A percentile compares a stretch with the other conserved stretches of the same genome.
Evolutionary conservation across 441 rosid species (phyloP).

Genomic region (Eutrema salsugineum): DNA sequence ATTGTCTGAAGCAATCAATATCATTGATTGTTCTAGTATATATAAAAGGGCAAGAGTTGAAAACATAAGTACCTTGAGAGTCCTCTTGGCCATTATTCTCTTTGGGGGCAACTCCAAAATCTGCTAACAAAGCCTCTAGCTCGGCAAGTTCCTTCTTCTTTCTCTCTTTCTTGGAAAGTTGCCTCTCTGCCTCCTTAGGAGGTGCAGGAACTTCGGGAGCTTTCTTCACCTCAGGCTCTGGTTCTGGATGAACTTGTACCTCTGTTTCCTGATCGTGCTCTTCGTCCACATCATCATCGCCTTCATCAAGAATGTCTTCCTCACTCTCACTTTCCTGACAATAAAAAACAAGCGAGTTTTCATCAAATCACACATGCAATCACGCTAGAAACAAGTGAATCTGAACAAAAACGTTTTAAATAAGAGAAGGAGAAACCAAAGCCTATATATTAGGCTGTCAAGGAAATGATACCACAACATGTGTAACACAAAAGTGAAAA

Average conservation of each 20-base stretch:
- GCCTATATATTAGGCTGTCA: neutral
- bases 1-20: neutral
- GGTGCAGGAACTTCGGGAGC: constrained; percentile 43
- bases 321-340: constrained; percentile 84
- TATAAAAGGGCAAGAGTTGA: neutral
- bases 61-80: constrained; percentile 41
- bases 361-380: neutral
- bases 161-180: constrained; percentile 75
- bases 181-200: constrained; percentile 68
- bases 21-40: neutral
- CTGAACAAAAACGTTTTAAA: neutral
- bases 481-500: neutral
- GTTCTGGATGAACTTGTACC: constrained; percentile 34
- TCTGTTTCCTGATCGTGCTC: constrained; percentile 65
- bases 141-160: constrained; percentile 80
- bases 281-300: constrained; percentile 77
- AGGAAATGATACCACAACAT: neutral
- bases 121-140: constrained; percentile 74
- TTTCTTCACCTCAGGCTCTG: constrained; percentile 43
- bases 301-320: constrained; percentile 73
- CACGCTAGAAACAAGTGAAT: neutral
- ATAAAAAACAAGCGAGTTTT: neutral
- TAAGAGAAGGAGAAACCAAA: neutral
- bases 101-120: constrained; percentile 42
- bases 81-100: constrained; percentile 49